Evolutionary conservation across 2,329 filamentous ascomycete species (phyloP).

Genomic region (Fusarium avenaceum): DNA sequence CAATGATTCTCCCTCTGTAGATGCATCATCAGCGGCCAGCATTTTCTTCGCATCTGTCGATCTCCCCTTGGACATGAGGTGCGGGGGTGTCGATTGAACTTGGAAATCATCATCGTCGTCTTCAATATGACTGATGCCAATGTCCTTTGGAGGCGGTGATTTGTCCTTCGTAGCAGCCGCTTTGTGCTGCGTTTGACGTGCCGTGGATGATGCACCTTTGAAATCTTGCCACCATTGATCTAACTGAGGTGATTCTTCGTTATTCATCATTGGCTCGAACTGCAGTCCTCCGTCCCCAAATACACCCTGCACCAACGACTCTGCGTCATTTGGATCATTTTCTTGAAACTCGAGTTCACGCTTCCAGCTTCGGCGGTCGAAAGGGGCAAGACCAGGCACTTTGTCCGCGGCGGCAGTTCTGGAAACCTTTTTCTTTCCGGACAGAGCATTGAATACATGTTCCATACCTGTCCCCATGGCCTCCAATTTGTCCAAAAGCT

Average conservation of each 20-base stretch:
- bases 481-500: slow-evolving; percentile 68
- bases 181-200: slow-evolving; percentile 38
- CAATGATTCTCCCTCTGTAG: slow-evolving; percentile 52
- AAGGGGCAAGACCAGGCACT: slow-evolving; percentile 66
- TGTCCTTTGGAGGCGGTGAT: slow-evolving; percentile 32
- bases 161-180: slow-evolving; percentile 17
- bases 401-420: slow-evolving; percentile 61
- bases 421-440: slow-evolving; percentile 62
- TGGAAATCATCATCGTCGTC: slow-evolving; percentile 66
- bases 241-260: slow-evolving; percentile 54
- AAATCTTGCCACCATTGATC: slow-evolving; percentile 66
- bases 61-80: slow-evolving; percentile 50
- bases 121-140: slow-evolving; percentile 45
- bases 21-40: slow-evolving; percentile 46
- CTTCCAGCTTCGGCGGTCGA: slow-evolving; percentile 59
- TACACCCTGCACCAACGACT: slow-evolving; percentile 57
- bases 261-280: slow-evolving; percentile 48
- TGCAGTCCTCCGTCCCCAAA: slow-evolving; percentile 57
- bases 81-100: slow-evolving; percentile 63
- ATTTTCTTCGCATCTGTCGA: slow-evolving; percentile 23
- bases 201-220: slow-evolving; percentile 48
- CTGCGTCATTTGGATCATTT: slow-evolving; percentile 51
- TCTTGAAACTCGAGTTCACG: slow-evolving; percentile 43
- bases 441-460: slow-evolving; percentile 65
- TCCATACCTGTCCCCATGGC: slow-evolving; percentile 65